These are phyloP conservation scores for Fusarium mangiferae DNA, from an alignment of 2,329 filamentous ascomycete genomes.

Conservation along the genomic window DNA sequence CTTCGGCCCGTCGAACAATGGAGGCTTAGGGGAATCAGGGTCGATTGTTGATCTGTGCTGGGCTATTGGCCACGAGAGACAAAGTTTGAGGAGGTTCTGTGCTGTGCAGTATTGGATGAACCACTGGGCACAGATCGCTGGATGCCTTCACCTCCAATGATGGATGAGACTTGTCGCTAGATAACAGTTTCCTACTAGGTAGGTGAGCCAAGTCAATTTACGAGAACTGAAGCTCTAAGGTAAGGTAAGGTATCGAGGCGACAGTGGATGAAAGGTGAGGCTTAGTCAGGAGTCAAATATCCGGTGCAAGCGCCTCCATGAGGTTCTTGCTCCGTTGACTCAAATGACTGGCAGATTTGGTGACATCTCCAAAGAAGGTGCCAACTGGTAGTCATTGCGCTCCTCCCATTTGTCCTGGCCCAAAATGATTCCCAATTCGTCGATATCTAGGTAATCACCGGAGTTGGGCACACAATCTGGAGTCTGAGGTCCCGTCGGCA, in stretches of 20 bases:
- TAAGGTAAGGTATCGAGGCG: neutral
- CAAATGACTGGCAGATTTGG: slow-evolving; percentile 12
- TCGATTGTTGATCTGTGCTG: slow-evolving; percentile 11
- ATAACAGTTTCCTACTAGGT: neutral
- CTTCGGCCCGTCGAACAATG: slow-evolving; percentile 3
- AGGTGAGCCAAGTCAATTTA: slow-evolving; percentile 12
- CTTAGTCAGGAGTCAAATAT: neutral
- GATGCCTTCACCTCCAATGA: slow-evolving; percentile 15
- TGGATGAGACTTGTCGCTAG: neutral
- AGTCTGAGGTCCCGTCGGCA: neutral
- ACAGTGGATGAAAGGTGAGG: neutral
- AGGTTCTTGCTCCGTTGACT: slow-evolving; percentile 7
- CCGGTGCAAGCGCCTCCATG: neutral
- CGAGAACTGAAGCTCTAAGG: neutral
- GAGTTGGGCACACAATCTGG: slow-evolving; percentile 14
- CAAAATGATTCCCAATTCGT: neutral
- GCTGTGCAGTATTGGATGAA: neutral
- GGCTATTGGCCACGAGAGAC: slow-evolving; percentile 6
- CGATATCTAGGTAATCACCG: neutral
- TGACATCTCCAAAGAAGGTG: slow-evolving; percentile 6
- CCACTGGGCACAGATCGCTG: slow-evolving; percentile 17
- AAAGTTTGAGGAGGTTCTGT: neutral
- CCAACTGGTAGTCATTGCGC: neutral
- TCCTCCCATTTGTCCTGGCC: neutral
- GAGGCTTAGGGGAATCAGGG: neutral